Base-by-base conservation (phyloP, 176 grass and related monocot species). In the Urochloa ruziziensis region DNA sequence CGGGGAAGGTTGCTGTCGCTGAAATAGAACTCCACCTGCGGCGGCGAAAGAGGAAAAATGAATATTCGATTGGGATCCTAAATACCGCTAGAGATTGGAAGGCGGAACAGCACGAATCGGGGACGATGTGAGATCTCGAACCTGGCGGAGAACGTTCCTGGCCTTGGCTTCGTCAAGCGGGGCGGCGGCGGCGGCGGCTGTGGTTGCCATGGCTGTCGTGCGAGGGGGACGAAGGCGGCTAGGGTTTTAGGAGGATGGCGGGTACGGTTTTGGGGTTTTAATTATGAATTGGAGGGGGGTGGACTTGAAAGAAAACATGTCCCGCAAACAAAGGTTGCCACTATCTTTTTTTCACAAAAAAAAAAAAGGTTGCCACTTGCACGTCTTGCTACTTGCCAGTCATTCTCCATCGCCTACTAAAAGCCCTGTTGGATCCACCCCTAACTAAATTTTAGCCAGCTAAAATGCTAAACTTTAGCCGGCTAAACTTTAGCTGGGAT, bases 21-120 rank as follows among this genome's bases (percentile, higher is more conserved):
- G 75, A 99, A 96, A 69, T 99, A 99, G 63, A 99, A 99, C 70
- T 99, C 96, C 48, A 94, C 96, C 93, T 99, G 61, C 40, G 28
- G 61, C 40, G 28, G 77, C 17, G 8, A 24, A 32, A 58, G 30
- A 39, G 17, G 29, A 5, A 17, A 32, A 32, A 32, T 2, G 23
- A 24, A 24, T 77, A 15, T 24, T 40, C 47, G 3, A 37, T 21
- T 30, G 64, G 6, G 78, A 70, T 84, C 44, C 24, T 16, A 23
- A 70, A 49, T 67, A 56, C 18, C 1, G 1, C 47, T 5, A 24
- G 49, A 48, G 13, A 47, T 54, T 70, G 28, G 68, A 49, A 8
- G 16, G 39, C 6, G 0, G 19, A 9, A 74, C 46, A 9, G 60
- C 66, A 16, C 43, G 53, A 74, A 69, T 79, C 47, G 16, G 62